Evolutionary conservation across 2,329 filamentous ascomycete genomes (phyloP).

Genomic region (Rasamsonia emersonii): DNA sequence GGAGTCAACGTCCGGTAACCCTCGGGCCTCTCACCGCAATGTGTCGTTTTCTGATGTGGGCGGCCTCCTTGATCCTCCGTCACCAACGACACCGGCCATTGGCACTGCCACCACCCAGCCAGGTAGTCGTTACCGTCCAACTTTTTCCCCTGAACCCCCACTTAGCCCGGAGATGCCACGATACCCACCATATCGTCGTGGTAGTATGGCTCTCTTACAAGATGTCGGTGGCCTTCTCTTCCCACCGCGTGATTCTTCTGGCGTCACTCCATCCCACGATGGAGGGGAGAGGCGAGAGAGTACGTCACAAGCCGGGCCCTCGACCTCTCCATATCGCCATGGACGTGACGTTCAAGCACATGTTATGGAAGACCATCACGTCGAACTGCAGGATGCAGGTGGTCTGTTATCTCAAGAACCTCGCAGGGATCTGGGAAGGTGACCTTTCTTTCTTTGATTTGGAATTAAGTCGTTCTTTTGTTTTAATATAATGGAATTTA

Average conservation of each 20-base stretch:
- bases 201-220: slow-evolving; percentile 24
- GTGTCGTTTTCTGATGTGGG: slow-evolving; percentile 83
- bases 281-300: background rate
- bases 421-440: no score
- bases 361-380: slow-evolving; percentile 12
- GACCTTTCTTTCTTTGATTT: no score
- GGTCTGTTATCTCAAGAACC: slow-evolving; percentile 24
- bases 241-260: slow-evolving; percentile 5
- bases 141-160: no score
- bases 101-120: slow-evolving; percentile 6
- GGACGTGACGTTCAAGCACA: slow-evolving; percentile 12
- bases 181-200: slow-evolving; percentile 10
- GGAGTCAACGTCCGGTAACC: slow-evolving; percentile 22
- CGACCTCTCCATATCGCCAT: slow-evolving; percentile 14
- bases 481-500: slow-evolving; percentile 2
- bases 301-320: slow-evolving; percentile 7
- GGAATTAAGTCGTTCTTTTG: background rate
- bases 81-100: slow-evolving; percentile 10
- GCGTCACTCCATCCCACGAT: background rate
- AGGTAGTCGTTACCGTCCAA: no score
- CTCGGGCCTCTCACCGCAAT: slow-evolving; percentile 43
- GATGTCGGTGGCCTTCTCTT: slow-evolving; percentile 25
- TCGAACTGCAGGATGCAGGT: slow-evolving; percentile 36
- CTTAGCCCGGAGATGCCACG: no score
- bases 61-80: slow-evolving; percentile 57